Percentiles rank a stretch among this genome's conserved stretches.
Evolutionary conservation across 768 basidiomycete genomes (phyloP).

Genomic region (Kwoniella sp.): DNA sequence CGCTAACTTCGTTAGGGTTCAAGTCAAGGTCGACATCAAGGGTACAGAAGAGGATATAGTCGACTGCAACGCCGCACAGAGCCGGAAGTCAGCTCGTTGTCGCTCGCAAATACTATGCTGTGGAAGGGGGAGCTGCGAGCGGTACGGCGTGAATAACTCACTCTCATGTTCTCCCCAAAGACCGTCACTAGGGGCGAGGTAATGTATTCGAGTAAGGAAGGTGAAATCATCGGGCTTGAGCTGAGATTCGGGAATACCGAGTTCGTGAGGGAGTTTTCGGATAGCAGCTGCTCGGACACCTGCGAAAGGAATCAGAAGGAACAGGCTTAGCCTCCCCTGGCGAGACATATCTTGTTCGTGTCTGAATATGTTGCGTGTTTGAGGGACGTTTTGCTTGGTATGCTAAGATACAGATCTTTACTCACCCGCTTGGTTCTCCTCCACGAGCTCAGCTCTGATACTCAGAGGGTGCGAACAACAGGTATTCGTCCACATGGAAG

Average conservation of each 20-base stretch:
- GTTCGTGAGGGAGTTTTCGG: slow-evolving; percentile 92
- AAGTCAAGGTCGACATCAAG: slow-evolving; percentile 78
- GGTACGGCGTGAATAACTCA: too few species aligned
- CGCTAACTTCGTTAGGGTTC: slow-evolving; percentile 88
- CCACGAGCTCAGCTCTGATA: slow-evolving; percentile 73
- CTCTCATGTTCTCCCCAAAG: slow-evolving; percentile 99
- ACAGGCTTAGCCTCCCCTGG: too few species aligned
- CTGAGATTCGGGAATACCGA: slow-evolving; percentile 80
- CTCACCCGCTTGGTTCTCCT: slow-evolving; percentile 68
- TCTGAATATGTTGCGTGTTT: too few species aligned
- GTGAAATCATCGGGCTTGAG: slow-evolving; percentile 83
- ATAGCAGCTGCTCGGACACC: slow-evolving; percentile 90
- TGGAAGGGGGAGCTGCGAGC: neutral
- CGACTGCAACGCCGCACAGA: slow-evolving; percentile 63
- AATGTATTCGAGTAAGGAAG: slow-evolving; percentile 94
- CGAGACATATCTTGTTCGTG: too few species aligned
- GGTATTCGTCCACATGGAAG: slow-evolving; percentile 99
- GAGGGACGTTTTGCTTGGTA: too few species aligned
- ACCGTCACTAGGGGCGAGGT: slow-evolving; percentile 88
- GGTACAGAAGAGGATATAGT: slow-evolving; percentile 95
- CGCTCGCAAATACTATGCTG: too few species aligned
- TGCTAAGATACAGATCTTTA: slow-evolving; percentile 3
- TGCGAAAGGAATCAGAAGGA: too few species aligned
- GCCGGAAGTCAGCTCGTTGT: slow-evolving; percentile 8
- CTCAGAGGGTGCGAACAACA: slow-evolving; percentile 93